Evolutionary conservation across 2,329 filamentous ascomycete genomes (phyloP).

Genomic region (Cercospora zeina): DNA sequence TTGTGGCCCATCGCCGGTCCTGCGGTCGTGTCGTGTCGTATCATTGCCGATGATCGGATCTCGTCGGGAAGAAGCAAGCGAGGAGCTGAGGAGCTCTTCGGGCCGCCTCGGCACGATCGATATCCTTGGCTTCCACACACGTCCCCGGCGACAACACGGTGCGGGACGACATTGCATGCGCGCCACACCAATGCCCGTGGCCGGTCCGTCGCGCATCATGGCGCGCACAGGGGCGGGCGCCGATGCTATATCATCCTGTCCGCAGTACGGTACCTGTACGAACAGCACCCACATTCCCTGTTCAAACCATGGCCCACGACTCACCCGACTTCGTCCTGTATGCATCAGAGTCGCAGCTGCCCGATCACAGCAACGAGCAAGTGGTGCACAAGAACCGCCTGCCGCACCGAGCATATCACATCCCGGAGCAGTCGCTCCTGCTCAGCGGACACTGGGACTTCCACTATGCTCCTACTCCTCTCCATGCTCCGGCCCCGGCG

Average conservation of each 20-base stretch:
- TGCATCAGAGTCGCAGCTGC: not conserved
- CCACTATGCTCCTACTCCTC: conserved; percentile 22
- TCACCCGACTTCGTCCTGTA: not conserved
- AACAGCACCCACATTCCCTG: not conserved
- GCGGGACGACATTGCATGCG: too few relatives aligned
- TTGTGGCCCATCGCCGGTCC: not conserved
- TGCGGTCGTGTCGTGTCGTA: too few relatives aligned
- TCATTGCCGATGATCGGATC: too few relatives aligned
- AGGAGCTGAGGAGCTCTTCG: not conserved
- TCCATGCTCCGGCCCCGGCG: conserved; percentile 19
- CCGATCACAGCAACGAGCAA: conserved; percentile 25
- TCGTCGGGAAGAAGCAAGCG: not conserved
- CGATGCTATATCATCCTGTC: not conserved
- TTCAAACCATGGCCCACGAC: not conserved
- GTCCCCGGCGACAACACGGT: not conserved
- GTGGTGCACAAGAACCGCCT: conserved; percentile 24
- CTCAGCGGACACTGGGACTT: conserved; percentile 26
- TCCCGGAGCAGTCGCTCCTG: conserved; percentile 19
- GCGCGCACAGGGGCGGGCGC: not conserved
- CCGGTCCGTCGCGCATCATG: not conserved
- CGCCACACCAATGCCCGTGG: not conserved
- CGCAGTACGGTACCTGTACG: not conserved
- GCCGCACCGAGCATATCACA: conserved; percentile 22
- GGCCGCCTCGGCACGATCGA: conserved; percentile 9
- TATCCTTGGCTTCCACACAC: too few relatives aligned